phyloP scores from a whole-genome alignment of 2,329 filamentous ascomycete species.

The Chrysoporthe cubensis region DNA sequence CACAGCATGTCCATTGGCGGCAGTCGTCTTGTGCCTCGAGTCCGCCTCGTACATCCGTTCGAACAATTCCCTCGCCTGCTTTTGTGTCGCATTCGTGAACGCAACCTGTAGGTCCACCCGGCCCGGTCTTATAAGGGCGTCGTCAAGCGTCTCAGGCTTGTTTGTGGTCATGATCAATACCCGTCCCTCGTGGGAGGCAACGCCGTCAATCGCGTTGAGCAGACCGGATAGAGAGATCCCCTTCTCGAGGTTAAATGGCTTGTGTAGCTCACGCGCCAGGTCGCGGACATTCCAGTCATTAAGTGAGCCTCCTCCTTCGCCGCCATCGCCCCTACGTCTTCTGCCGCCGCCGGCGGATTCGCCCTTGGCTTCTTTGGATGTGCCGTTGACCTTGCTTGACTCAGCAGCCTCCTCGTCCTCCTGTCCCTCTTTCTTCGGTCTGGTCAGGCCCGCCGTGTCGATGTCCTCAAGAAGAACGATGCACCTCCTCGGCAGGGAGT shows the following conservation, averaged over 20 bases:
- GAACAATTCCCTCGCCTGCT: constrained; percentile 62
- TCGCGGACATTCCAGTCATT: constrained; percentile 45
- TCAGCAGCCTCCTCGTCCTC: constrained; percentile 28
- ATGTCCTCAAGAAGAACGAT: constrained; percentile 73
- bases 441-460: constrained; percentile 64
- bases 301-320: constrained; percentile 17
- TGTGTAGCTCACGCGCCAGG: constrained; percentile 49
- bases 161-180: constrained; percentile 86
- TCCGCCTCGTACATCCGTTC: constrained; percentile 62
- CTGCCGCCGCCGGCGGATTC: constrained; percentile 27
- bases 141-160: constrained; percentile 71
- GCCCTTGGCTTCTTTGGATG: constrained; percentile 24
- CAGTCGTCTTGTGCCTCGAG: constrained; percentile 30
- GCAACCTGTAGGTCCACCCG: constrained; percentile 61
- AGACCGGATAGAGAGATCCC: constrained; percentile 78
- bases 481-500: constrained; percentile 62
- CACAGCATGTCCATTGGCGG: neutral
- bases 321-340: constrained; percentile 17
- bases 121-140: constrained; percentile 74
- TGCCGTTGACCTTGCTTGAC: constrained; percentile 28
- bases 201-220: constrained; percentile 83
- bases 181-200: constrained; percentile 77
- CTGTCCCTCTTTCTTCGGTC: constrained; percentile 40
- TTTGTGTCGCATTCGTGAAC: constrained; percentile 55
- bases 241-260: constrained; percentile 44